These are phyloP conservation scores for Cydonia oblonga DNA, from an alignment of 331 rosid genomes.

Conservation along the genomic window DNA sequence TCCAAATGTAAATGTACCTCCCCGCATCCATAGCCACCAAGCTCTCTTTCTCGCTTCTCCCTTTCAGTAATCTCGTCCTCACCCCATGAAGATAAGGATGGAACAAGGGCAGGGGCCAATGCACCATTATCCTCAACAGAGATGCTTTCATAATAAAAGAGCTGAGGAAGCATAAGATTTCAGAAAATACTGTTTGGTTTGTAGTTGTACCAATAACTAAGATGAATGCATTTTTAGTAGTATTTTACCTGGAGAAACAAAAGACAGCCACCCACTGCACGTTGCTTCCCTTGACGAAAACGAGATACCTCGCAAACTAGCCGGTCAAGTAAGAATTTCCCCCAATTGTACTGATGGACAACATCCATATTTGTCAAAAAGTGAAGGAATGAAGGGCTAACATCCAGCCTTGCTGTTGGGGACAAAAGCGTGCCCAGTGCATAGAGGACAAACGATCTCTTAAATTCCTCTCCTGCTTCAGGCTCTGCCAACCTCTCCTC, in stretches of 20 bases:
- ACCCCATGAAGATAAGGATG: constrained; percentile 32
- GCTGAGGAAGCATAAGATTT: constrained; percentile 9
- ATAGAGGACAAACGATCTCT: constrained; percentile 31
- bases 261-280: constrained; percentile 37
- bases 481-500: constrained; percentile 27
- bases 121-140: constrained; percentile 17
- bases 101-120: constrained; percentile 6
- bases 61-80: constrained; percentile 34
- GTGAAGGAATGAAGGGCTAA: constrained; percentile 36
- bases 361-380: constrained; percentile 26
- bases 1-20: constrained; percentile 14
- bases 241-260: constrained; percentile 31
- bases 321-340: constrained; percentile 30
- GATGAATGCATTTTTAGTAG: not conserved
- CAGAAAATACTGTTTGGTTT: not conserved
- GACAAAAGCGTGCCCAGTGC: constrained; percentile 30
- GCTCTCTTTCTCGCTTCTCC: constrained; percentile 29
- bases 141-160: constrained; percentile 29
- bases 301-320: constrained; percentile 31
- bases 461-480: constrained; percentile 35
- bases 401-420: constrained; percentile 40
- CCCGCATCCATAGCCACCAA: constrained; percentile 36
- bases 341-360: constrained; percentile 34
- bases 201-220: not conserved
- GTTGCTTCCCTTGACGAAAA: constrained; percentile 31